Evolutionary conservation across 805 yeast genomes (phyloP).

Genomic region (Torulaspora delbrueckii): DNA sequence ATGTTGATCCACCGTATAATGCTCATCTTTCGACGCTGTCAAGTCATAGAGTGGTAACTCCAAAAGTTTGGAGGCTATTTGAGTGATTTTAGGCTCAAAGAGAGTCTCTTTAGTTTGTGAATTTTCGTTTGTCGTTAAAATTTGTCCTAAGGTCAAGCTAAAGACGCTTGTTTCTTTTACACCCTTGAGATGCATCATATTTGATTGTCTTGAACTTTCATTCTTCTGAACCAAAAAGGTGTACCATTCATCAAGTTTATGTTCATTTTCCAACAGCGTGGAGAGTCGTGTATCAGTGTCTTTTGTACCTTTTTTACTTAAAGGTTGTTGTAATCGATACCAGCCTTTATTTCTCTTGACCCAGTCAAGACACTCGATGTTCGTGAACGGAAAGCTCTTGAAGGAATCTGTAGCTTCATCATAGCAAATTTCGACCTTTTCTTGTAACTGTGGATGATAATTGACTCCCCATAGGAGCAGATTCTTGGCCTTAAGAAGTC

Average conservation of each 20-base stretch:
- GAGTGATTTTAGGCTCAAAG: constrained; percentile 28
- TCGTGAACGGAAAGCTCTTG: constrained; percentile 26
- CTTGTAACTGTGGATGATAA: constrained; percentile 19
- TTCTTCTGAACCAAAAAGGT: constrained; percentile 9
- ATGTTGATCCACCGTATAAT: constrained; percentile 27
- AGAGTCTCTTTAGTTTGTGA: background rate
- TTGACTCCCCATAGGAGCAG: constrained; percentile 26
- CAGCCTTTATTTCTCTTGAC: constrained; percentile 20
- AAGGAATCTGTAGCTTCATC: constrained; percentile 7
- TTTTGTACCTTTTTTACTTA: background rate
- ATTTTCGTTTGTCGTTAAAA: constrained; percentile 11
- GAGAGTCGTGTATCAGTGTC: background rate
- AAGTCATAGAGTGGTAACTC: constrained; percentile 22
- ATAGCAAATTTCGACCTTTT: constrained; percentile 9
- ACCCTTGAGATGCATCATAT: constrained; percentile 5
- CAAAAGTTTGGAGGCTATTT: constrained; percentile 21
- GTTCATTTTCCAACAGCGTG: constrained; percentile 7
- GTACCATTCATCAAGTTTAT: constrained; percentile 18
- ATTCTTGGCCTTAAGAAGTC: constrained; percentile 24
- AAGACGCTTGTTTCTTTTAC: constrained; percentile 11
- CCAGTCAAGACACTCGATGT: constrained; percentile 30
- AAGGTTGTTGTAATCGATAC: constrained; percentile 24
- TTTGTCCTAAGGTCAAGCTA: constrained; percentile 29
- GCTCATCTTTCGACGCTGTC: constrained; percentile 9
- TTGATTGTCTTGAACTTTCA: background rate